These are phyloP conservation scores for Polytrichum formosum DNA, from an alignment of 225 moss, liverwort and hornwort genomes.

Conservation along the genomic window DNA sequence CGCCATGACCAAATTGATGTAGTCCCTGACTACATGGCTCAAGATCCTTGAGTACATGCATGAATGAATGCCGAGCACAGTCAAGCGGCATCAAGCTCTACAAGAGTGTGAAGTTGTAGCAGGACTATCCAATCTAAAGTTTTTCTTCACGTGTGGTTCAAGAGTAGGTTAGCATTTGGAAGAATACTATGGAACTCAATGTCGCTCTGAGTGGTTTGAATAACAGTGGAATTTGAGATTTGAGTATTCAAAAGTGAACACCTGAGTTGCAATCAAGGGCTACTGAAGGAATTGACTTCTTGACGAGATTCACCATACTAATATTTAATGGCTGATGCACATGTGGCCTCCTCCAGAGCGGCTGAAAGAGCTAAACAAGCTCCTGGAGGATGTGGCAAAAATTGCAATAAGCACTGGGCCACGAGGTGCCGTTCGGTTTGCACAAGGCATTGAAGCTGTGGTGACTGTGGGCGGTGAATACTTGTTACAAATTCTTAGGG, in stretches of 20 bases:
- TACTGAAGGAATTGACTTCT: not conserved
- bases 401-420: slow-evolving; percentile 85
- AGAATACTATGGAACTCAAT: too few relatives aligned
- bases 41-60: not conserved
- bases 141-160: too few relatives aligned
- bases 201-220: not conserved
- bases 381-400: slow-evolving; percentile 77
- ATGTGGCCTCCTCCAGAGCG: slow-evolving; percentile 32
- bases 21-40: not conserved
- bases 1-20: not conserved
- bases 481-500: slow-evolving; percentile 68
- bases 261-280: not conserved
- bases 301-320: not conserved
- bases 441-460: slow-evolving; percentile 90
- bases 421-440: slow-evolving; percentile 77
- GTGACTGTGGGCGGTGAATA: slow-evolving; percentile 84
- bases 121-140: too few relatives aligned
- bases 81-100: too few relatives aligned
- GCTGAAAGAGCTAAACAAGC: slow-evolving; percentile 69
- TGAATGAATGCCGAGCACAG: too few relatives aligned
- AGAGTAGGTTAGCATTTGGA: too few relatives aligned
- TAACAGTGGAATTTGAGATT: not conserved
- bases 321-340: not conserved
- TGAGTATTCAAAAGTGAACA: not conserved
- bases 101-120: not conserved